Evolutionary conservation across 1,139 yeast genomes (phyloP).

Genomic region (Candida sanyaensis): DNA sequence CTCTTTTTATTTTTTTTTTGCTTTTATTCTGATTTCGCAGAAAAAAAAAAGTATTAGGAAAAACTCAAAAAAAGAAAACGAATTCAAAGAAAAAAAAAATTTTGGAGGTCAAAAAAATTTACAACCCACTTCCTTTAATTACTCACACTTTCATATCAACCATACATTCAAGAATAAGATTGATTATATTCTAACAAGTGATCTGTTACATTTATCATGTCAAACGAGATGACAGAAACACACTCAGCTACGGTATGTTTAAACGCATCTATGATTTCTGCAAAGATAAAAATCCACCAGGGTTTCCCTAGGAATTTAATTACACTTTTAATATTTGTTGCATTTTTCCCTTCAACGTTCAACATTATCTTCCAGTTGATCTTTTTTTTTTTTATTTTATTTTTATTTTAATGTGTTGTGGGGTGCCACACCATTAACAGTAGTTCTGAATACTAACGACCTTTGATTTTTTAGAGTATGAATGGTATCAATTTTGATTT

Average conservation of each 20-base stretch:
- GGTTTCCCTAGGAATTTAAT: not conserved
- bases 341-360: not conserved
- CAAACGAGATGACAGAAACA: not conserved
- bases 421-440: no score
- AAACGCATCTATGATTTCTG: not conserved
- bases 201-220: not conserved
- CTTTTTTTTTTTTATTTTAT: not conserved
- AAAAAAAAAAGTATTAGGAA: no score
- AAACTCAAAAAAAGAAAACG: not conserved
- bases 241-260: conserved; percentile 5
- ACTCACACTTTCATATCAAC: not conserved
- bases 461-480: conserved; percentile 3
- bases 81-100: not conserved
- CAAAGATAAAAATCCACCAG: not conserved
- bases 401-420: no score
- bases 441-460: conserved; percentile 7
- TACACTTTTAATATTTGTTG: not conserved
- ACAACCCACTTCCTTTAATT: not conserved
- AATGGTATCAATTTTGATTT: conserved; percentile 15
- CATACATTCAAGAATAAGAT: not conserved
- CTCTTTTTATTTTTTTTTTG: not conserved
- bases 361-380: not conserved
- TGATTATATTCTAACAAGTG: not conserved
- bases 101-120: conserved; percentile 4
- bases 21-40: not conserved